Base-by-base conservation (phyloP, 805 yeast genomes). In the Metschnikowia reukaufii region DNA sequence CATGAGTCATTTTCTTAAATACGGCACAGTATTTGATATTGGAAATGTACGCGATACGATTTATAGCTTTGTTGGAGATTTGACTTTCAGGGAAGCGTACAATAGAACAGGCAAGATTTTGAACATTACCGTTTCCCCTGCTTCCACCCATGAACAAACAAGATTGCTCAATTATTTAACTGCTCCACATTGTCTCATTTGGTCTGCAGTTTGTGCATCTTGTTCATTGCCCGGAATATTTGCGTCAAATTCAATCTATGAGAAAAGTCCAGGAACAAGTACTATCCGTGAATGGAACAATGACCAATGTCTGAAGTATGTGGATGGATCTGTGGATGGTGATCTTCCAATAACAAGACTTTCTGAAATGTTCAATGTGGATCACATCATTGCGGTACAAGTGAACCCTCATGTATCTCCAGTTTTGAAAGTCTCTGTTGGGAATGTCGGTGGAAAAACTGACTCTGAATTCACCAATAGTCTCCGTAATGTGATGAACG, bases 351-450 rank as follows among this genome's bases (percentile, higher is more conserved):
- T 90, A 21, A 77, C 95, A 1, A 77, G 97, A 55, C 72, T 94
- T 18, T 85, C 95, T 17, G 99, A 94, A 62, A 90, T 94, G 96
- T 94, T 94, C 65, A 92, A 94, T 60, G 97, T 94, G 25, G 96
- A 94, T 63, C 97, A 94, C 64, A 91, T 94, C 51, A 90, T 94
- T 56, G 99, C 97, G 0, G 92, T 96, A 38, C 99, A 94, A 64
- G 99, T 94, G 1, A 94, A 94, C 61, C 96, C 97, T 0, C 99
- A 94, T 63, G 96, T 94, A 13, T 88, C 87, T 2, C 99, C 99
- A 0, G 77, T 92, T 42, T 72, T 94, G 56, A 83, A 82, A 54
- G 68, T 83, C 44, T 82, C 90, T 0, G 75, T 83, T 4, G 79
- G 83, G 17, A 79, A 82, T 61, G 82, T 82, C 17, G 90, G 89